These are phyloP conservation scores for Olyra latifolia DNA, from an alignment of 176 grass and related monocot genomes.

Conservation along the genomic window DNA sequence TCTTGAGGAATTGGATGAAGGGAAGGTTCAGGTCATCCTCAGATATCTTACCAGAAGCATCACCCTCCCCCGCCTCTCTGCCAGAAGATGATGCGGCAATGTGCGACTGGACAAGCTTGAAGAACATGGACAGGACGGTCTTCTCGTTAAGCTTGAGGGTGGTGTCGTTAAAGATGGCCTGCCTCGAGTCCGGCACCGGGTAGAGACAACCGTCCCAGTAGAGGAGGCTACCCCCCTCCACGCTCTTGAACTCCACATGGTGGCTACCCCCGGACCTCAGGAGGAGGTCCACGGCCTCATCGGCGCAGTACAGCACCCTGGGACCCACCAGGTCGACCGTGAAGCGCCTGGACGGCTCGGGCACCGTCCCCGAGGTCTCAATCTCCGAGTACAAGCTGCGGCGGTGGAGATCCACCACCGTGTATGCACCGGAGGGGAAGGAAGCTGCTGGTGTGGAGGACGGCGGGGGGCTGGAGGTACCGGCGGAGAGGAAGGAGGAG, in stretches of 20 bases:
- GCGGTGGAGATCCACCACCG: conserved; percentile 43
- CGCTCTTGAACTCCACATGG: conserved; percentile 95
- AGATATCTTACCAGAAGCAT: conserved; percentile 45
- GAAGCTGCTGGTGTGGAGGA: not conserved
- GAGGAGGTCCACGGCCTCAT: conserved; percentile 77
- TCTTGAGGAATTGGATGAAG: conserved; percentile 77
- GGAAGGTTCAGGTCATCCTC: conserved; percentile 71
- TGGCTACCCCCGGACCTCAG: conserved; percentile 65
- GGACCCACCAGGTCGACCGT: conserved; percentile 69
- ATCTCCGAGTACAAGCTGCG: conserved; percentile 54
- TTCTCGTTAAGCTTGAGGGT: conserved; percentile 63
- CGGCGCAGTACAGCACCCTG: conserved; percentile 81
- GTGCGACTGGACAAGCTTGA: conserved; percentile 70
- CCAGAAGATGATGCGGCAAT: conserved; percentile 29
- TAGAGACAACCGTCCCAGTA: conserved; percentile 78
- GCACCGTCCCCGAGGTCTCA: conserved; percentile 48
- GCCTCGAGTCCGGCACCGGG: conserved; percentile 75
- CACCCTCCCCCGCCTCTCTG: not conserved
- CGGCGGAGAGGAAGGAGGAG: conserved; percentile 36
- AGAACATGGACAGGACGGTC: conserved; percentile 66
- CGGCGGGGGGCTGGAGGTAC: not conserved
- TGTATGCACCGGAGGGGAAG: conserved; percentile 4
- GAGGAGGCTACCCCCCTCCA: conserved; percentile 64
- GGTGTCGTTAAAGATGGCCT: conserved; percentile 77
- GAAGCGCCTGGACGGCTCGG: conserved; percentile 62